Evolutionary conservation across 2,329 filamentous ascomycete genomes (phyloP).

Genomic region (Fusarium secorum): DNA sequence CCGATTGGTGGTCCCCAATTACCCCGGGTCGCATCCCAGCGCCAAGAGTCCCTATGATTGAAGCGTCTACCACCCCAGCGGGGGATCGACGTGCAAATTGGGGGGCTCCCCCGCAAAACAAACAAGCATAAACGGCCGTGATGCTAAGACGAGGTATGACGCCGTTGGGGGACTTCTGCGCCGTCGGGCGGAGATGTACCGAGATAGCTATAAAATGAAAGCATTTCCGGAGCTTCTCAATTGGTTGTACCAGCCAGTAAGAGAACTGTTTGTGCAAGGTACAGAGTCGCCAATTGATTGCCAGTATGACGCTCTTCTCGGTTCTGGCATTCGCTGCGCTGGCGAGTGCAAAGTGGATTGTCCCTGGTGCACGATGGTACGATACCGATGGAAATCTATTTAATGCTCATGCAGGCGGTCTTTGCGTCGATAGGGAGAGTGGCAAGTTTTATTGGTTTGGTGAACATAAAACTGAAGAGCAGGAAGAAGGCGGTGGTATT

Average conservation of each 20-base stretch:
- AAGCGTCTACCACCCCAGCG: constrained; percentile 28
- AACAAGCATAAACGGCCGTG: not conserved
- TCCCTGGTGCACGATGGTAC: constrained; percentile 67
- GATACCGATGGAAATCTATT: constrained; percentile 67
- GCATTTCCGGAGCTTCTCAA: not conserved
- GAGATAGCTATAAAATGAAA: constrained; percentile 19
- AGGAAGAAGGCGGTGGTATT: constrained; percentile 66
- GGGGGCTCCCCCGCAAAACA: constrained; percentile 11
- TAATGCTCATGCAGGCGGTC: constrained; percentile 67
- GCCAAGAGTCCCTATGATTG: constrained; percentile 28
- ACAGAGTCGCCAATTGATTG: not conserved
- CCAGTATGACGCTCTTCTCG: not conserved
- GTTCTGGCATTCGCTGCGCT: constrained; percentile 22
- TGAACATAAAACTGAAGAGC: constrained; percentile 66
- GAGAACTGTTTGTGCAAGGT: too few relatives aligned
- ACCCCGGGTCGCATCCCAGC: not conserved
- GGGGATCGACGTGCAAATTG: constrained; percentile 28
- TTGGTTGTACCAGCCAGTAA: too few relatives aligned
- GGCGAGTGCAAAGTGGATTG: constrained; percentile 57
- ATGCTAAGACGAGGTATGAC: constrained; percentile 7
- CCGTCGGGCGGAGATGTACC: constrained; percentile 21
- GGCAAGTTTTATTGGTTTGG: constrained; percentile 69
- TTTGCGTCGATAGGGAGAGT: constrained; percentile 59
- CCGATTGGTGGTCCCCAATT: constrained; percentile 25
- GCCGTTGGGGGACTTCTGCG: not conserved